A percentile compares a stretch with the other conserved stretches of the same genome.
Conservation (phyloP, 495 filamentous ascomycete species). For the Saxophila tyrrhenica region DNA sequence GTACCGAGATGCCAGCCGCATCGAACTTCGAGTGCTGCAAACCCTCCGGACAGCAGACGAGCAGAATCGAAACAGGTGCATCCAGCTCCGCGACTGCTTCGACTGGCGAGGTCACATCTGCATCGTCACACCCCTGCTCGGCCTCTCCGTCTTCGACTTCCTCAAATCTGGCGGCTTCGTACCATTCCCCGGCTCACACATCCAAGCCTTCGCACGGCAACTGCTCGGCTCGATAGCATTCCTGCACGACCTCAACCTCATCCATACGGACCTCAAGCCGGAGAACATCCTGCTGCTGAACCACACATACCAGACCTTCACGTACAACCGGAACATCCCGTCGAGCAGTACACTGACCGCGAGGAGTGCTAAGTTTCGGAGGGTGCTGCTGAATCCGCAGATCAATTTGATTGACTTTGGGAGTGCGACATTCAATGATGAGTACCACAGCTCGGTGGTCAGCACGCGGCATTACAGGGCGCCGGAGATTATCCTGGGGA, state of each 20-base stretch:
- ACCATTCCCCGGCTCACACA: conserved; percentile 97
- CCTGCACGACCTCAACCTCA: conserved; percentile 92
- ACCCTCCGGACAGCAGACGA: conserved; percentile 84
- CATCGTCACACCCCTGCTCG: conserved; percentile 93
- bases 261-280: conserved; percentile 95
- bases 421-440: conserved; percentile 94
- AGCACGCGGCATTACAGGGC: conserved; percentile 93
- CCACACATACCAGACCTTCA: conserved; percentile 87
- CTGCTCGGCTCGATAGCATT: conserved; percentile 97
- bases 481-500: conserved; percentile 90
- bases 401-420: conserved; percentile 97
- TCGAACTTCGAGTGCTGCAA: conserved; percentile 84
- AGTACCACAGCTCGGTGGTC: conserved; percentile 95
- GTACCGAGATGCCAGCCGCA: conserved; percentile 92
- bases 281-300: conserved; percentile 95
- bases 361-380: conserved; percentile 72
- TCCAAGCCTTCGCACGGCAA: conserved; percentile 91
- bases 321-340: conserved; percentile 87
- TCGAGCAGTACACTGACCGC: conserved; percentile 69
- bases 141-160: conserved; percentile 97
- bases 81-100: conserved; percentile 93
- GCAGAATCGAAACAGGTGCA: conserved; percentile 89
- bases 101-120: conserved; percentile 97
- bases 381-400: conserved; percentile 86
- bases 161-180: conserved; percentile 89